Evolutionary conservation across 768 basidiomycete genomes (phyloP).

Genomic region (Clitopilus passeckerianus): DNA sequence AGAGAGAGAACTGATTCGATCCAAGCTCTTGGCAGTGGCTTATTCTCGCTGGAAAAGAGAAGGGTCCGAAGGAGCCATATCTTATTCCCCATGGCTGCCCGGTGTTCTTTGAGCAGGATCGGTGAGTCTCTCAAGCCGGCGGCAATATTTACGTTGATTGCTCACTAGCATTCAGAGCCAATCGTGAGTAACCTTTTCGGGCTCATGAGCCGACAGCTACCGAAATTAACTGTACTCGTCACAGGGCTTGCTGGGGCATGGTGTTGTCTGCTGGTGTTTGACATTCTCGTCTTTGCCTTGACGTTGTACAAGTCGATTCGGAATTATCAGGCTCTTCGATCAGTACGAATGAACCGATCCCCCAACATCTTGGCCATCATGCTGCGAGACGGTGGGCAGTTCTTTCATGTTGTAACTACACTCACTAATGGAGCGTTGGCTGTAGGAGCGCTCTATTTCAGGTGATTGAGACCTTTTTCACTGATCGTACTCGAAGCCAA

Average conservation of each 20-base stretch:
- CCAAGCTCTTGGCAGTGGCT: slow-evolving; percentile 16
- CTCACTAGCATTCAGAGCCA: neutral
- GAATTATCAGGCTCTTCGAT: neutral
- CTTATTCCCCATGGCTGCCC: slow-evolving; percentile 18
- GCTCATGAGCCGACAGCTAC: no score
- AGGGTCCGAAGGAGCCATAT: slow-evolving; percentile 8
- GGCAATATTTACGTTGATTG: neutral
- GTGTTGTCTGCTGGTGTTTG: slow-evolving; percentile 13
- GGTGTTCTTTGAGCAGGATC: slow-evolving; percentile 10
- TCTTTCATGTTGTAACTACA: neutral
- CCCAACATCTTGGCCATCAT: slow-evolving; percentile 4
- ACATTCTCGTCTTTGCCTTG: slow-evolving; percentile 13
- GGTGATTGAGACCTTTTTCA: no score
- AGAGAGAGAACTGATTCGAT: no score
- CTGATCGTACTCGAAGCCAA: no score
- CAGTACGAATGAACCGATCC: neutral
- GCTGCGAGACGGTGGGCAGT: slow-evolving; percentile 12
- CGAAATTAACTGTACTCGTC: neutral
- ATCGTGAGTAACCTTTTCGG: neutral
- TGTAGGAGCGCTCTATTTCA: neutral
- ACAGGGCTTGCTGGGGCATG: slow-evolving; percentile 11
- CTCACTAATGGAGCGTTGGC: no score
- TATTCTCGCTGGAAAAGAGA: slow-evolving; percentile 14
- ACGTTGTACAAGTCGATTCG: slow-evolving; percentile 13
- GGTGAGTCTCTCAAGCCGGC: slow-evolving; percentile 13